Evolutionary conservation across 192 early-diverging fungal species (phyloP).

Genomic region (Umbelopsis sp.): DNA sequence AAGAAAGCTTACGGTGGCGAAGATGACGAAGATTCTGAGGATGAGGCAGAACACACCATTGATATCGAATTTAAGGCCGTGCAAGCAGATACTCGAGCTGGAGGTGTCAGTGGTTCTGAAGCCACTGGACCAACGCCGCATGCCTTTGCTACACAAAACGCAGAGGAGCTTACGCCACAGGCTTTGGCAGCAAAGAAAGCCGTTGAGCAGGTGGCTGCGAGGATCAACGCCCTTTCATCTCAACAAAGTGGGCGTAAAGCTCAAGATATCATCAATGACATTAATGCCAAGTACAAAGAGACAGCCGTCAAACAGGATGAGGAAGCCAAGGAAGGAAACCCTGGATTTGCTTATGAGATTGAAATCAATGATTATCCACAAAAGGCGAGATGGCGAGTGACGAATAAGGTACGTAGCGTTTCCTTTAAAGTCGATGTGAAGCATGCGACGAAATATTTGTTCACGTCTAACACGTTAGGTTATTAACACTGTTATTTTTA

Average conservation of each 20-base stretch:
- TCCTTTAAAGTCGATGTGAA: not conserved
- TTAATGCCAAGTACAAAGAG: constrained; percentile 55
- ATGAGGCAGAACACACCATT: constrained; percentile 50
- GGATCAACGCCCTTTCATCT: constrained; percentile 56
- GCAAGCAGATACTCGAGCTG: constrained; percentile 35
- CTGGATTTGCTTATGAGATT: constrained; percentile 79
- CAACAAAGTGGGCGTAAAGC: constrained; percentile 49
- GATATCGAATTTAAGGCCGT: constrained; percentile 26
- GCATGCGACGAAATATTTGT: not conserved
- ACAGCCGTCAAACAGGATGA: constrained; percentile 36
- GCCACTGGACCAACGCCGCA: constrained; percentile 5
- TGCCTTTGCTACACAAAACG: constrained; percentile 9
- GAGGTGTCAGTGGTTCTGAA: constrained; percentile 23
- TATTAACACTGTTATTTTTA: not conserved
- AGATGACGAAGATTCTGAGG: constrained; percentile 71
- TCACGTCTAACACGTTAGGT: not conserved
- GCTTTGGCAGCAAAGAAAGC: constrained; percentile 45
- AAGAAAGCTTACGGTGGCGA: constrained; percentile 80
- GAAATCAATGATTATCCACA: constrained; percentile 98
- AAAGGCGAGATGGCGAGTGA: constrained; percentile 94
- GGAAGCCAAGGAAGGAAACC: constrained; percentile 38
- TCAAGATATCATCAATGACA: constrained; percentile 60
- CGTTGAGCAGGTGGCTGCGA: constrained; percentile 59
- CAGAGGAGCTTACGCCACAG: constrained; percentile 20
- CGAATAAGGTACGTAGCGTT: constrained; percentile 69